These are phyloP conservation scores for Lobosporangium transversale DNA, from an alignment of 192 early-diverging fungal species.

Conservation along the genomic window DNA sequence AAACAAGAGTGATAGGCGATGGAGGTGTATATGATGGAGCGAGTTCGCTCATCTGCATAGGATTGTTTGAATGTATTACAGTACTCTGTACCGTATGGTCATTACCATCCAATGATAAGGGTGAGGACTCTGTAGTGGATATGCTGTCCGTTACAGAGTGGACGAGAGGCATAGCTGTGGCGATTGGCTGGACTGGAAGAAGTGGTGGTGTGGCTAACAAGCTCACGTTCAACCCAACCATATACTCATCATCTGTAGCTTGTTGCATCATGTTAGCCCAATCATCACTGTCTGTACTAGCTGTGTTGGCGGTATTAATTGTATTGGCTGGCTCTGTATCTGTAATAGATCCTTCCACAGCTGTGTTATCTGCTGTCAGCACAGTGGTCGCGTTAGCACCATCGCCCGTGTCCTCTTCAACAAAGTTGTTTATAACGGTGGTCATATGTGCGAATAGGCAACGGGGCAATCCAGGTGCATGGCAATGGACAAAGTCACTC, in stretches of 20 bases:
- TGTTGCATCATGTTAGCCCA: slow-evolving; percentile 35
- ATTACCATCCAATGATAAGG: background rate
- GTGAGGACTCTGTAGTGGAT: background rate
- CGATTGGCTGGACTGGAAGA: slow-evolving; percentile 31
- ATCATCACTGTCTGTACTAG: slow-evolving; percentile 32
- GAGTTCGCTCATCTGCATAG: background rate
- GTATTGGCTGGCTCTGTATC: slow-evolving; percentile 6
- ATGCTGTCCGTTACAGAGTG: slow-evolving; percentile 3
- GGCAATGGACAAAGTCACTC: slow-evolving; percentile 42
- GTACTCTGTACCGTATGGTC: background rate
- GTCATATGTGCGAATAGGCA: slow-evolving; percentile 39
- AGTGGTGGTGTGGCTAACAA: slow-evolving; percentile 26
- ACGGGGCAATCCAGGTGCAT: slow-evolving; percentile 26
- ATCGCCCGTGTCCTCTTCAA: background rate
- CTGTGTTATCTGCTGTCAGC: background rate
- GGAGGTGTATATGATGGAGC: background rate
- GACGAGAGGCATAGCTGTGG: slow-evolving; percentile 38
- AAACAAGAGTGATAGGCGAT: slow-evolving; percentile 5
- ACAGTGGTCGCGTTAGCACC: background rate
- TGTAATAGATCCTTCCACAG: slow-evolving; percentile 10
- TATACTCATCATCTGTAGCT: slow-evolving; percentile 14
- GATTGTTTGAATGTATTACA: background rate
- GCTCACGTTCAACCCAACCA: slow-evolving; percentile 6
- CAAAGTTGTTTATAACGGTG: slow-evolving; percentile 2
- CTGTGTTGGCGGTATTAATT: slow-evolving; percentile 17